A percentile compares a stretch with the other conserved stretches of the same genome.
Evolutionary conservation across 441 rosid species (phyloP).

Genomic region (Sinapis alba): DNA sequence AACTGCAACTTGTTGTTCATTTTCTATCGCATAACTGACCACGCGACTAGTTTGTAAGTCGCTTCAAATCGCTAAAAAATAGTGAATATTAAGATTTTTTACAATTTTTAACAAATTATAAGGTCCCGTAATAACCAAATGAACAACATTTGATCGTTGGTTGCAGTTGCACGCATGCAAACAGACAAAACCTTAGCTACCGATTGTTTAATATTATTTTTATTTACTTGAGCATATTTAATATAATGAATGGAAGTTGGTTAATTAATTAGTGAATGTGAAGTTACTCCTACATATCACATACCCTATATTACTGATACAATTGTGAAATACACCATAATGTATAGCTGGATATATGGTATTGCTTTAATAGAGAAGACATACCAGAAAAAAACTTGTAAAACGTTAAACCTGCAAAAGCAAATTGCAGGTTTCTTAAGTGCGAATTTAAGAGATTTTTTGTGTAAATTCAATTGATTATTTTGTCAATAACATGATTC

Average conservation of each 20-base stretch:
- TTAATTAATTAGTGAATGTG: not conserved
- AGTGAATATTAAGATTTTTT: too few relatives aligned
- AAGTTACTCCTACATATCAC: constrained; percentile 15
- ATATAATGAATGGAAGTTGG: not conserved
- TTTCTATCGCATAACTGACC: too few relatives aligned
- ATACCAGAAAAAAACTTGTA: not conserved
- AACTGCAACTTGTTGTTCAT: not conserved
- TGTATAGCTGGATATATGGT: not conserved
- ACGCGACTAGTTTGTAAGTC: too few relatives aligned
- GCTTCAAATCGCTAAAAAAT: not conserved
- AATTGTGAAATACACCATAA: not conserved
- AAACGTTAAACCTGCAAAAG: not conserved
- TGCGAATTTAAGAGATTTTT: not conserved
- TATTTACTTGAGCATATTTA: not conserved
- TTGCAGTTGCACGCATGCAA: not conserved
- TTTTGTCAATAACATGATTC: not conserved
- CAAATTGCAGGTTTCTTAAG: not conserved
- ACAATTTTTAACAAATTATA: too few relatives aligned
- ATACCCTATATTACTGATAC: not conserved
- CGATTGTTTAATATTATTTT: not conserved
- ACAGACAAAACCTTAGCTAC: not conserved
- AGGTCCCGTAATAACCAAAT: not conserved
- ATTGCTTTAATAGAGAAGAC: not conserved
- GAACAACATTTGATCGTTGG: not conserved
- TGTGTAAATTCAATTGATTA: not conserved